Conservation (phyloP, 208 protist species). For the Strigomonas culicis region DNA sequence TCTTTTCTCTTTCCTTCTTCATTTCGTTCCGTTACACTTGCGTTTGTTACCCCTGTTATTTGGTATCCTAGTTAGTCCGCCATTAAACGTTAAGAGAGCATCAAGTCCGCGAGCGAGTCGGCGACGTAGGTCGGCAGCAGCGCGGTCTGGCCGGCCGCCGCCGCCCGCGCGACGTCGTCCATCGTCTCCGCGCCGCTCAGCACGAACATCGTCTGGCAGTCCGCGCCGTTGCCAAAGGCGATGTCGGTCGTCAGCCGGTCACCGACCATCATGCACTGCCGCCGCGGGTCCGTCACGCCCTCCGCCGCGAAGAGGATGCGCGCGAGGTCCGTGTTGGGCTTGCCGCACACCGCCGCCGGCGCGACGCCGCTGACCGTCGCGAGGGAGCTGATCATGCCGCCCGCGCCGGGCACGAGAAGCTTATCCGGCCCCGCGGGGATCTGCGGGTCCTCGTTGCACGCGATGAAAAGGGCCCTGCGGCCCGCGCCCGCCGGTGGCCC, state of each 20-base stretch:
- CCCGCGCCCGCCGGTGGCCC: slow-evolving; percentile 9
- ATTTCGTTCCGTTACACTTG: no score
- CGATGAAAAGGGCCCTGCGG: slow-evolving; percentile 37
- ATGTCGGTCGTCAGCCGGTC: slow-evolving; percentile 78
- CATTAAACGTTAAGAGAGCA: slow-evolving; percentile 17
- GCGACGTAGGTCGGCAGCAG: slow-evolving; percentile 60
- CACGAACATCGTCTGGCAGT: slow-evolving; percentile 61
- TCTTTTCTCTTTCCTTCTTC: no score
- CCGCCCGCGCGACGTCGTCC: slow-evolving; percentile 36
- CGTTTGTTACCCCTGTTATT: no score
- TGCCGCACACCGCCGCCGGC: slow-evolving; percentile 64
- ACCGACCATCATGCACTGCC: slow-evolving; percentile 68
- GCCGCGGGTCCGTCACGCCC: slow-evolving; percentile 31
- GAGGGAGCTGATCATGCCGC: slow-evolving; percentile 39
- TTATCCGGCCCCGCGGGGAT: slow-evolving; percentile 36
- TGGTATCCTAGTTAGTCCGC: no score
- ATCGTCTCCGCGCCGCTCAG: slow-evolving; percentile 50
- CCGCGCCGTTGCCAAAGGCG: slow-evolving; percentile 62
- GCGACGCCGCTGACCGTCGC: slow-evolving; percentile 21
- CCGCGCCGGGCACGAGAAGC: slow-evolving; percentile 53
- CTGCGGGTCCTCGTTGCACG: slow-evolving; percentile 74
- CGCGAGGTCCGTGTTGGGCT: slow-evolving; percentile 57
- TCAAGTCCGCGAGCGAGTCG: slow-evolving; percentile 46
- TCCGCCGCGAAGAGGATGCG: slow-evolving; percentile 48
- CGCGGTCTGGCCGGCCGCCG: slow-evolving; percentile 16